phyloP scores from a whole-genome alignment of 805 yeast genomes.

The Spathaspora arborariae region DNA sequence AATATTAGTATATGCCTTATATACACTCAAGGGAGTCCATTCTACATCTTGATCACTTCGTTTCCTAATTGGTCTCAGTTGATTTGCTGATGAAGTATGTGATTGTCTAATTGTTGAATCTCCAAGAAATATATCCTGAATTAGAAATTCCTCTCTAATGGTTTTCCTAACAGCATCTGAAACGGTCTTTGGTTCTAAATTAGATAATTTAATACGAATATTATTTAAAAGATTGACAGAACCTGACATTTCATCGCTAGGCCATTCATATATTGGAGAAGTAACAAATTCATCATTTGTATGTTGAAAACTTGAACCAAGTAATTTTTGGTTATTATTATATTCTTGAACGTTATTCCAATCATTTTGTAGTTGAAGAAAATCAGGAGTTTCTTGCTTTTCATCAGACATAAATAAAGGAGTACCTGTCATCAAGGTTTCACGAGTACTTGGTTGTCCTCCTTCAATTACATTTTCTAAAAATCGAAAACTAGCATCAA shows the following conservation, averaged over 20 bases:
- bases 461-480: background rate
- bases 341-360: background rate
- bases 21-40: slow-evolving; percentile 33
- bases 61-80: slow-evolving; percentile 2
- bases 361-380: slow-evolving; percentile 3
- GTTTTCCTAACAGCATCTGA: slow-evolving; percentile 10
- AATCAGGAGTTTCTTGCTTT: slow-evolving; percentile 1
- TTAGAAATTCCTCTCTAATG: slow-evolving; percentile 11
- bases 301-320: background rate
- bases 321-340: background rate
- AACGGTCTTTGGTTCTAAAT: slow-evolving; percentile 7
- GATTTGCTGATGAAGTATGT: background rate
- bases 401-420: slow-evolving; percentile 4
- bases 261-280: slow-evolving; percentile 10
- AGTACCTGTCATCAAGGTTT: background rate
- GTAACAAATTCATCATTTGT: slow-evolving; percentile 6
- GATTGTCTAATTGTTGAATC: background rate
- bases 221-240: slow-evolving; percentile 5
- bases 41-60: slow-evolving; percentile 10
- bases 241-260: slow-evolving; percentile 8
- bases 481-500: slow-evolving; percentile 1
- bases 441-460: background rate
- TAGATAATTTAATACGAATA: slow-evolving; percentile 4
- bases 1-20: slow-evolving; percentile 28
- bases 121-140: slow-evolving; percentile 8